phyloP scores from a whole-genome alignment of 441 rosid genomes.

The Euphorbia celastroides region DNA sequence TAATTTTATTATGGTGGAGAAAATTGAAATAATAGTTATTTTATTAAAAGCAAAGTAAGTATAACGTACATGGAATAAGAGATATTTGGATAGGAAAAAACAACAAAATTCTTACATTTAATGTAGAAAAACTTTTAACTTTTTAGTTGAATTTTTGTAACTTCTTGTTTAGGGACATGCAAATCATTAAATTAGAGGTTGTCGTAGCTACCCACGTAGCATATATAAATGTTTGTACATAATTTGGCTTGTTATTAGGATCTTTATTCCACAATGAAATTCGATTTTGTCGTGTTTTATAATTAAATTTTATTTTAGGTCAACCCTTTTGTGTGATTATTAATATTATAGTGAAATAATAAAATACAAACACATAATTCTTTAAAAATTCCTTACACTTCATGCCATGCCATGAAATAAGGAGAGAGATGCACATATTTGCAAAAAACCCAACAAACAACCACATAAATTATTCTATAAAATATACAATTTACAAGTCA shows the following conservation, averaged over 20 bases:
- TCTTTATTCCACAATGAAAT: slow-evolving; percentile 19
- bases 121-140: no score
- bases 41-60: no score
- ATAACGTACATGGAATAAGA: no score
- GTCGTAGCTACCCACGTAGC: slow-evolving; percentile 9
- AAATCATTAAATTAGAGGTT: slow-evolving; percentile 7
- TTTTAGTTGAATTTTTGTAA: neutral
- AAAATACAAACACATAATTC: neutral
- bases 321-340: slow-evolving; percentile 35
- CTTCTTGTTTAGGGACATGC: no score
- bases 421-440: slow-evolving; percentile 16
- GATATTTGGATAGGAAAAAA: no score
- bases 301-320: slow-evolving; percentile 25
- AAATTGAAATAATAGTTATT: no score
- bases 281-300: slow-evolving; percentile 18
- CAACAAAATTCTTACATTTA: no score
- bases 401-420: slow-evolving; percentile 32
- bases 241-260: slow-evolving; percentile 8
- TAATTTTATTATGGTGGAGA: no score
- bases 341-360: slow-evolving; percentile 6
- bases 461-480: neutral
- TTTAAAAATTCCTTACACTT: slow-evolving; percentile 22
- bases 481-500: neutral
- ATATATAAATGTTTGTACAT: neutral
- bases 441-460: slow-evolving; percentile 19